Evolutionary conservation across 2,329 filamentous ascomycete species (phyloP), one percentile per base, ranked within the genome.

Genomic region (Sporothrix euskadiensis): DNA sequence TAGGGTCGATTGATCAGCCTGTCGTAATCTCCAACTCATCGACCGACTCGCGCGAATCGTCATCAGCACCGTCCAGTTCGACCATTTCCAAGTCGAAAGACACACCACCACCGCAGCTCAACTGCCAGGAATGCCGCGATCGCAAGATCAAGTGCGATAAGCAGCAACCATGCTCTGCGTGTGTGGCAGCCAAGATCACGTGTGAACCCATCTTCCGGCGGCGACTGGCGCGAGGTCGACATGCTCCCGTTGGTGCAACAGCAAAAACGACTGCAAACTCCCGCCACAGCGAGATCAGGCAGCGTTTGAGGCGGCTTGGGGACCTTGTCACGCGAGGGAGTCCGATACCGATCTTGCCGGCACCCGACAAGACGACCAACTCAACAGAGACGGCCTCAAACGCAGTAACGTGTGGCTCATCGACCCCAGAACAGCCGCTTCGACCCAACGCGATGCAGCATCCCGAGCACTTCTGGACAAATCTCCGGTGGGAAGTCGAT

Each of bases 381-480:
- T n/a, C n/a, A n/a, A n/a, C n/a, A n/a, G n/a, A n/a, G n/a, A n/a
- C n/a, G n/a, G n/a, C n/a, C n/a, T n/a, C n/a, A n/a, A n/a, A n/a
- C n/a, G n/a, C n/a, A n/a, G n/a, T n/a, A n/a, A n/a, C n/a, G n/a
- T n/a, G n/a, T n/a, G n/a, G n/a, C n/a, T n/a, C n/a, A n/a, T n/a
- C n/a, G n/a, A n/a, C n/a, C n/a, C n/a, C n/a, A 44, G 41, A 44
- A 10, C 41, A 4, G 2, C 41, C 4, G 2, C 10, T 6, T 9
- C 41, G 41, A 44, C 10, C 26, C 5, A 8, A 30, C 14, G 22
- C 26, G 26, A 52, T 72, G 39, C 70, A 72, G 16, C 65, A 59
- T 1, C 73, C 71, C 1, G 73, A 71, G 19, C 56, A 74, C 12
- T 74, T 74, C 14, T 73, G 73, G 73, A 52, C 26, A 0, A 22